phyloP scores from a whole-genome alignment of 805 yeast species.

The Kurtzmaniella cleridarum region DNA sequence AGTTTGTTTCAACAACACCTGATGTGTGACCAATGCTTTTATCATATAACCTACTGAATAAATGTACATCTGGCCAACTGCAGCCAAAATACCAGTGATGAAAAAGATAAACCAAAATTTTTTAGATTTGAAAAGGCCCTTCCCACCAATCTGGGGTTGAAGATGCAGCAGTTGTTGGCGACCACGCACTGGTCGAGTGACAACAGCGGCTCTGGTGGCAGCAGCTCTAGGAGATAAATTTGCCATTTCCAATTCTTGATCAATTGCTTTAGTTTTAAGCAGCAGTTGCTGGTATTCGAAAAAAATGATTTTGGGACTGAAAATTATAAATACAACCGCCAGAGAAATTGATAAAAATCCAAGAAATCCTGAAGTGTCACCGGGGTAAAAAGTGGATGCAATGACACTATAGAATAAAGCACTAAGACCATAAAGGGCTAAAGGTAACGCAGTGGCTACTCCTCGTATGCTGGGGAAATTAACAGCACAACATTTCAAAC shows the following conservation, averaged over 20 bases:
- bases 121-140: slow-evolving; percentile 14
- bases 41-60: slow-evolving; percentile 43
- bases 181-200: slow-evolving; percentile 2
- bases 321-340: slow-evolving; percentile 34
- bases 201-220: slow-evolving; percentile 4
- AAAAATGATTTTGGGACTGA: slow-evolving; percentile 42
- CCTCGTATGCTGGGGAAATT: slow-evolving; percentile 65
- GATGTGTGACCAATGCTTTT: slow-evolving; percentile 26
- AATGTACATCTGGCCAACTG: slow-evolving; percentile 43
- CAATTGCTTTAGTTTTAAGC: slow-evolving; percentile 19
- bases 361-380: slow-evolving; percentile 52
- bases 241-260: slow-evolving; percentile 8
- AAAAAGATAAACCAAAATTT: slow-evolving; percentile 36
- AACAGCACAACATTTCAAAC: slow-evolving; percentile 70
- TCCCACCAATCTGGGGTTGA: slow-evolving; percentile 10
- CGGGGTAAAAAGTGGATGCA: slow-evolving; percentile 48
- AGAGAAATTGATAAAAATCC: slow-evolving; percentile 42
- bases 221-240: neutral
- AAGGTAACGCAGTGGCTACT: slow-evolving; percentile 68
- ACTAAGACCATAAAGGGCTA: slow-evolving; percentile 69
- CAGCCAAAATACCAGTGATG: slow-evolving; percentile 34
- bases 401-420: slow-evolving; percentile 62
- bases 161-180: slow-evolving; percentile 1
- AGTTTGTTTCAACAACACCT: slow-evolving; percentile 5
- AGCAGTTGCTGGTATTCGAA: slow-evolving; percentile 15